These are phyloP conservation scores for Diaporthe velutina DNA, from an alignment of 2,329 filamentous ascomycete species.

Conservation along the genomic window DNA sequence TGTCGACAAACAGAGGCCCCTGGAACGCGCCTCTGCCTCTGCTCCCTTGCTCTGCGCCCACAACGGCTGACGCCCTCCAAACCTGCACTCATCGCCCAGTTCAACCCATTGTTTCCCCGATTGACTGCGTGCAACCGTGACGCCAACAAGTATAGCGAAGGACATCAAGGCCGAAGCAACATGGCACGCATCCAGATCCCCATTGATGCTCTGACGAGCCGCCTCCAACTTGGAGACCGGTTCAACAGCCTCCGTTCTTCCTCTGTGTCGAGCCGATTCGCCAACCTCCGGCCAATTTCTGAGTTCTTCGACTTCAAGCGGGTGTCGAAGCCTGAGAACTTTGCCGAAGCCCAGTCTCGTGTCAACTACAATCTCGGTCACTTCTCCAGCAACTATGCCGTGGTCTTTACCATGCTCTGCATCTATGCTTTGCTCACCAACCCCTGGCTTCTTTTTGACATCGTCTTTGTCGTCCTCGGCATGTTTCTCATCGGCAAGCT, in stretches of 20 bases:
- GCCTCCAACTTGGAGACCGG: conserved; percentile 87
- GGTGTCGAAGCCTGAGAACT: conserved; percentile 92
- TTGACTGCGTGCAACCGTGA: background rate
- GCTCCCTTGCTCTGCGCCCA: conserved; percentile 1
- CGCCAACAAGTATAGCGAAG: background rate
- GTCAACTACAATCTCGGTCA: conserved; percentile 98
- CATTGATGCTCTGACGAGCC: conserved; percentile 89
- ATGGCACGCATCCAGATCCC: conserved; percentile 96
- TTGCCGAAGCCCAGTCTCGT: conserved; percentile 88
- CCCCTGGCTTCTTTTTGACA: conserved; percentile 88
- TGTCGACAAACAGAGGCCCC: conserved; percentile 32
- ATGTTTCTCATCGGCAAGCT: conserved; percentile 94
- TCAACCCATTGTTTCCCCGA: background rate
- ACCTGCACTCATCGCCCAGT: background rate
- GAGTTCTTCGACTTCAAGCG: conserved; percentile 98
- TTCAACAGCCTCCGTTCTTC: conserved; percentile 87
- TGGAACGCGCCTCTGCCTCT: conserved; percentile 25
- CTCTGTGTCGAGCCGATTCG: conserved; percentile 84
- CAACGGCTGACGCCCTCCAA: background rate
- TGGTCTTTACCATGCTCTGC: conserved; percentile 93
- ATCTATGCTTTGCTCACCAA: conserved; percentile 96
- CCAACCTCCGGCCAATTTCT: conserved; percentile 89
- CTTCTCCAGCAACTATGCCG: conserved; percentile 98
- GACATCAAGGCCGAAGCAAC: conserved; percentile 9
- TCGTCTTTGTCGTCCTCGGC: conserved; percentile 86